These are phyloP conservation scores for Ascosphaera apis DNA, from an alignment of 2,329 filamentous ascomycete species.

Conservation along the genomic window DNA sequence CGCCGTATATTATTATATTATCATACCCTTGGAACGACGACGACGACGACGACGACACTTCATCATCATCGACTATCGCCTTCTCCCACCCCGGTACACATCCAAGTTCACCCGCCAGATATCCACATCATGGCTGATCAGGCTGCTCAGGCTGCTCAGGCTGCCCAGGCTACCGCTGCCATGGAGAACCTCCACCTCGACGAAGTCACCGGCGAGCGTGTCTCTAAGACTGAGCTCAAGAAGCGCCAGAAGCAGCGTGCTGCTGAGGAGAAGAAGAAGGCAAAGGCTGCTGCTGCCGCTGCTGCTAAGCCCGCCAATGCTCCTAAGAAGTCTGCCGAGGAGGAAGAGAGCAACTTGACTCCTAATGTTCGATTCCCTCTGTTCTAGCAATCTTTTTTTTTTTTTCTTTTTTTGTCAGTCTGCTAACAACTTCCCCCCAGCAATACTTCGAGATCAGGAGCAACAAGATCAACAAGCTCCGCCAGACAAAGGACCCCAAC, in stretches of 20 bases:
- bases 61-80: too few relatives aligned
- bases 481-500: conserved; percentile 49
- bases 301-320: conserved; percentile 10
- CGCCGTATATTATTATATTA: too few relatives aligned
- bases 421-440: conserved; percentile 15
- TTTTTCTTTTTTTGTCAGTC: conserved; percentile 5
- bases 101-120: conserved; percentile 2
- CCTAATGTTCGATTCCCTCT: conserved; percentile 36
- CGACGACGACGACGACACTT: too few relatives aligned
- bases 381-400: conserved; percentile 1
- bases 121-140: conserved; percentile 17
- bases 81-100: too few relatives aligned
- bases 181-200: conserved; percentile 62
- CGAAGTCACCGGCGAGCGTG: conserved; percentile 73
- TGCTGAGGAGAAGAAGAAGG: conserved; percentile 68
- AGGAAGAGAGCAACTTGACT: conserved; percentile 49
- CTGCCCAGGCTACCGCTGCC: conserved; percentile 19
- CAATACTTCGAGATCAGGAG: conserved; percentile 96
- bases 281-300: conserved; percentile 50
- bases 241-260: conserved; percentile 81
- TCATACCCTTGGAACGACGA: too few relatives aligned
- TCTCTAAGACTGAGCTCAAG: conserved; percentile 79
- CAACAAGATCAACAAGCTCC: conserved; percentile 53
- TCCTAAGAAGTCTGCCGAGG: conserved; percentile 33
- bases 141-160: conserved; percentile 21